phyloP scores from a whole-genome alignment of 495 filamentous ascomycete species.

The Acidiella bohemica region DNA sequence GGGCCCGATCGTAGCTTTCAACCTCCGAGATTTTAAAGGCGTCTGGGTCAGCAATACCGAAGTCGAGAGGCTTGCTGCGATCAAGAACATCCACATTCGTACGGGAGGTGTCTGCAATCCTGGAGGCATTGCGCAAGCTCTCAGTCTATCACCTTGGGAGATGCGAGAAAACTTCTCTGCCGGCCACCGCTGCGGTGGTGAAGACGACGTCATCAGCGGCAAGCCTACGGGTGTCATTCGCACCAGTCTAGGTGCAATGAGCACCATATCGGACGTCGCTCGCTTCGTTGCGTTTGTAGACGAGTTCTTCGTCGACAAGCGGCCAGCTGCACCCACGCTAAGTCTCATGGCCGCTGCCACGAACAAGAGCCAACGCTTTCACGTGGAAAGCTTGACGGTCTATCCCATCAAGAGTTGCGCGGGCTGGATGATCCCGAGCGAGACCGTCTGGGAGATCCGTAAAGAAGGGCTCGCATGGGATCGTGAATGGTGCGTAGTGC shows the following conservation, averaged over 20 bases:
- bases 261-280: constrained; percentile 60
- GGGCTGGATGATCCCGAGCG: constrained; percentile 55
- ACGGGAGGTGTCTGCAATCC: constrained; percentile 87
- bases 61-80: constrained; percentile 66
- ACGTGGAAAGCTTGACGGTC: constrained; percentile 30
- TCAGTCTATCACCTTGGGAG: constrained; percentile 61
- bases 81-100: constrained; percentile 67
- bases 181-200: constrained; percentile 52
- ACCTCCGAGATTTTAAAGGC: constrained; percentile 51
- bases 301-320: constrained; percentile 55
- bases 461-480: constrained; percentile 80
- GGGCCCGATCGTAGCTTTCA: constrained; percentile 78
- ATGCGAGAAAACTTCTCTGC: constrained; percentile 67
- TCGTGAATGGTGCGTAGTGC: constrained; percentile 83
- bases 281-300: constrained; percentile 54
- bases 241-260: constrained; percentile 79
- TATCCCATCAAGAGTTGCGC: constrained; percentile 84
- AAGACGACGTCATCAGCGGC: constrained; percentile 65
- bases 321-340: constrained; percentile 1
- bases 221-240: constrained; percentile 81
- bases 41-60: constrained; percentile 69
- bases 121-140: constrained; percentile 58
- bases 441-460: constrained; percentile 55
- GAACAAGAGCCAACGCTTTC: constrained; percentile 35
- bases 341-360: constrained; percentile 29